Base-by-base conservation (phyloP, 352 stramenopile genomes). In the Peronospora destructor region DNA sequence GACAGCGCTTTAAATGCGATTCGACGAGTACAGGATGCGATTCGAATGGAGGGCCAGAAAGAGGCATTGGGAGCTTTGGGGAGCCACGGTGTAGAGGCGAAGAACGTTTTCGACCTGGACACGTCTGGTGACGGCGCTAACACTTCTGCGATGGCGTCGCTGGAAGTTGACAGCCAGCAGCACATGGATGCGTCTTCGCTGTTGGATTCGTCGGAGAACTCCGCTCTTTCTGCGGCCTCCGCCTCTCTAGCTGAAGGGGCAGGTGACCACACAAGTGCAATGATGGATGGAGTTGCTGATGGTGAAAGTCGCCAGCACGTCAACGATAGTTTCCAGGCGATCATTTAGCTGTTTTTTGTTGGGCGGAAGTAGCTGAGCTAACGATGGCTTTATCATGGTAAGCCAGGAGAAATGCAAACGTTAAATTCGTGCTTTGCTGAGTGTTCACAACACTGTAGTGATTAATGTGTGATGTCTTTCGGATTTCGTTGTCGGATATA, bases 21-120 rank as follows among this genome's bases (percentile, higher is more conserved):
- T 43, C 74, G 71, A 33, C 69, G 75, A 30, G 74, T 88, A 21
- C 71, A 88, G 29, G 74, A 86, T 45, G 68, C 75, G 12, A 83
- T 88, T 37, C 72, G 61, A 37, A 65, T 71, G 19, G 72, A 81
- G 42, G 62, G 59, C 0, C 67, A 70, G 12, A 61, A 68, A 45
- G 66, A 73, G 37, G 49, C 45, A 9, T 50, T 68, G 36, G 44
- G 36, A 3, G 40, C 35, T 6, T 16, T 67, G 23, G 42, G 61
- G 21, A 30, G 59, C 21, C 35, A 44, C 1, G 48, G 28, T 30
- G 46, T 28, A 17, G 53, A 65, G 12, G 39, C 36, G 1, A 64
- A 69, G 17, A 53, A 41, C 28, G 50, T 53, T 2, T 66, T 71
- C 10, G 61, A 66, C 26, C 40, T 71, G 13, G 52, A 61, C 11